Base-by-base conservation (phyloP, 169 alveolate species). In the Toxoplasma gondii region DNA sequence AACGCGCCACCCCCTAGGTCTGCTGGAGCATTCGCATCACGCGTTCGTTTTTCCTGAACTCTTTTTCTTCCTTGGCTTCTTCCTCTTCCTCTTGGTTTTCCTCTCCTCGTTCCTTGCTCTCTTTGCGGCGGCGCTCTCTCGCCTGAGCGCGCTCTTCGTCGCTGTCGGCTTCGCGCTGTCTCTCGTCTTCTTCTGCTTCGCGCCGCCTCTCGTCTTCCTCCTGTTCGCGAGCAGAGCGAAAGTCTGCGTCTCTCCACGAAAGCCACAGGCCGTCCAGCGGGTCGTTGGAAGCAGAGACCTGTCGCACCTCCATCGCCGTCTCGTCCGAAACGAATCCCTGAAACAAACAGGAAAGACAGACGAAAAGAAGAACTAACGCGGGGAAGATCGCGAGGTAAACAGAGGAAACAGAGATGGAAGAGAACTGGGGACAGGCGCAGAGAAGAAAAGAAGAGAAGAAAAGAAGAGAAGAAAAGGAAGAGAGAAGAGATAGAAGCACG, bases 201-300 rank as follows among this genome's bases (percentile, higher is more conserved):
- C 64, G n/a, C 90, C 5, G 34, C 41, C 64, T 82, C 38, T 39
- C 64, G 19, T 82, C 90, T 22, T 82, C 90, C 41, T 82, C 64
- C 17, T 36, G 54, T 24, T 82, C 90, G 36, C 41, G 39, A 36
- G 39, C 81, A 2, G 82, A 34, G 49, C 80, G 80, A 74, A 84
- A 84, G 36, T 58, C 87, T 0, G 41, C 93, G 43, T 80, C 29
- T 27, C 41, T 36, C 93, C 93, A 88, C 41, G 31, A 29, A 0
- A 58, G 41, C 93, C 93, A 88, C 19, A 88, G 43, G 45, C 86
- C 93, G 86, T 88, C 93, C 38, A 88, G 41, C 16, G 86, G 86
- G 34, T 88, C 93, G 24, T 69, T 88, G 16, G 87, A 67, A 54
- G 93, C 84, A 16, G 58, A 39, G 43, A 67, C 86, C 41, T 69